Base-by-base conservation (phyloP, 169 alveolate genomes). In the Plasmodium gallinaceum region DNA sequence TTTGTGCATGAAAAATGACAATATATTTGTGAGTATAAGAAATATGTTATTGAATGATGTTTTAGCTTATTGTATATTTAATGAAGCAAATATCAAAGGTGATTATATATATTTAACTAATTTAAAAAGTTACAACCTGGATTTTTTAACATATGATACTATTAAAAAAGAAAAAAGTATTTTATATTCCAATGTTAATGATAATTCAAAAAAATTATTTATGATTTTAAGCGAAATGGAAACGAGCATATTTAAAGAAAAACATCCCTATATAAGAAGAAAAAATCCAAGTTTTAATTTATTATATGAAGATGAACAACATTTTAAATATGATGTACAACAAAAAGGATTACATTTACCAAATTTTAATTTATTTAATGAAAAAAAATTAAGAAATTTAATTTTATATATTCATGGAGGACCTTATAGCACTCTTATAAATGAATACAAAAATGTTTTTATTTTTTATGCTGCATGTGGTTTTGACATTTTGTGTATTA, bases 321-420 rank as follows among this genome's bases (percentile, higher is more conserved):
- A 60, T 1, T 71, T 16, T 61, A 14, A 45, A 39, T 0, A 70
- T 32, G 88, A 71, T 46, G 45, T 86, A 18, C 16, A 86, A 60
- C 52, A 86, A 20, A 86, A 61, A 74, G 69, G 70, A 3, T 12
- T 86, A 45, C 9, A n/a, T n/a, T 18, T 86, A 12, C 74, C 88
- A 20, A 86, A 86, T 52, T 86, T 86, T 86, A 86, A 86, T 66
- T 52, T 86, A 26, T 86, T 86, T 60, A 86, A 86, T 71, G 45
- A 48, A 45, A 86, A 86, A 32, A 61, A 72, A 60, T 58, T 58
- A 22, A 86, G 92, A 73, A 86, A 86, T 52, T 42, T 86, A 43
- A 86, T 86, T 7, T 46, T 86, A 51, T 86, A 64, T 60, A 58
- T 86, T n/a, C 92, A 86, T 86, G 92, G 92, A 26, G 92, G 92